These are phyloP conservation scores for Debaryomyces prosopidis DNA, from an alignment of 805 yeast genomes.

Conservation along the genomic window DNA sequence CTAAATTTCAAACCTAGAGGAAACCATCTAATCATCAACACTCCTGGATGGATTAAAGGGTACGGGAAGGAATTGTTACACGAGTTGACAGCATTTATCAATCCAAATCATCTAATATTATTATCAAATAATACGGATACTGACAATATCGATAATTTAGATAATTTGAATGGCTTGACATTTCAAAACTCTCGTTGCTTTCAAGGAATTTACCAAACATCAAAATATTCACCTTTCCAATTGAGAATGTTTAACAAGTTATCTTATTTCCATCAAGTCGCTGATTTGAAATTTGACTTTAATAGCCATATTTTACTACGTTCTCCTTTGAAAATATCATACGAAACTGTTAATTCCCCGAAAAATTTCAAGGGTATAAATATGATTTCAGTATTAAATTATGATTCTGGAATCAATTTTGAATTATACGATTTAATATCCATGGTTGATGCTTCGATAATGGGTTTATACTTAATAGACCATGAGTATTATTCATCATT, in stretches of 20 bases:
- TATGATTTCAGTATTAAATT: conserved; percentile 24
- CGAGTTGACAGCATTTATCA: conserved; percentile 41
- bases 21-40: conserved; percentile 59
- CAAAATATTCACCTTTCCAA: conserved; percentile 51
- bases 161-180: conserved; percentile 25
- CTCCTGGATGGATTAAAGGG: conserved; percentile 93
- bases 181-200: conserved; percentile 26
- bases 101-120: conserved; percentile 59
- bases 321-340: conserved; percentile 30
- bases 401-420: conserved; percentile 16
- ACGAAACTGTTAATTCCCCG: conserved; percentile 13
- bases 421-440: conserved; percentile 21
- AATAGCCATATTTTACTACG: conserved; percentile 18
- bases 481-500: conserved; percentile 14
- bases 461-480: conserved; percentile 37
- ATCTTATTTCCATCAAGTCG: conserved; percentile 51
- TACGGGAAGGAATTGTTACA: conserved; percentile 70
- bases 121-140: conserved; percentile 32
- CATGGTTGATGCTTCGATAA: conserved; percentile 43
- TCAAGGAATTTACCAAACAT: conserved; percentile 32
- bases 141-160: conserved; percentile 25
- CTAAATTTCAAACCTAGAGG: conserved; percentile 19
- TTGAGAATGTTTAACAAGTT: conserved; percentile 52
- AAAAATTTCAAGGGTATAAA: conserved; percentile 21
- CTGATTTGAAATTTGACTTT: conserved; percentile 19